Evolutionary conservation across 108 stramenopile genomes (phyloP).

Genomic region (Parietichytrium sp.): DNA sequence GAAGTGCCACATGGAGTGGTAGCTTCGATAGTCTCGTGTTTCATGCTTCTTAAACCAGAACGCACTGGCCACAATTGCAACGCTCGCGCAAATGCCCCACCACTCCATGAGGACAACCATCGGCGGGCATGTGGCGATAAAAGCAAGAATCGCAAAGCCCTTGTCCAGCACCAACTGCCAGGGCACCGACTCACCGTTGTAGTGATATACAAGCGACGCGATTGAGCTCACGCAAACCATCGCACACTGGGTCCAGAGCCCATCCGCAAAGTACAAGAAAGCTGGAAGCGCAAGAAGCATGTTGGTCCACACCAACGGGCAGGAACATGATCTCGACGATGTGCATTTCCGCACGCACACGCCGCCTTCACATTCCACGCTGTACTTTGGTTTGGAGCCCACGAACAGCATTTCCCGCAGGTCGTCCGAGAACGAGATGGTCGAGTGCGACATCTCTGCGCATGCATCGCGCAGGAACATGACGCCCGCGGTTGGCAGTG

Average conservation of each 20-base stretch:
- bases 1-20: conserved; percentile 10
- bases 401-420: too few species aligned
- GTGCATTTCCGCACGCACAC: too few species aligned
- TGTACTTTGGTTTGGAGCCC: too few species aligned
- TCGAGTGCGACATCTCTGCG: too few species aligned
- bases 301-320: conserved; percentile 7
- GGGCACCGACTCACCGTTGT: conserved; percentile 7
- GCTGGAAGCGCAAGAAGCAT: background rate
- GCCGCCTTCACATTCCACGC: too few species aligned
- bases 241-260: background rate
- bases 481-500: too few species aligned
- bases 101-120: background rate
- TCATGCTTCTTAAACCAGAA: conserved; percentile 30
- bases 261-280: background rate
- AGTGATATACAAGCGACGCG: background rate
- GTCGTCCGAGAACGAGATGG: too few species aligned
- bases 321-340: too few species aligned
- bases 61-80: background rate
- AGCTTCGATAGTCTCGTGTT: background rate
- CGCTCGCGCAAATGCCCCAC: background rate
- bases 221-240: background rate
- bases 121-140: background rate
- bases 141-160: background rate
- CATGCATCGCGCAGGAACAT: too few species aligned
- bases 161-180: conserved; percentile 28